Base-by-base conservation (phyloP, 352 stramenopile genomes). In the Phytophthora fragariaefolia region DNA sequence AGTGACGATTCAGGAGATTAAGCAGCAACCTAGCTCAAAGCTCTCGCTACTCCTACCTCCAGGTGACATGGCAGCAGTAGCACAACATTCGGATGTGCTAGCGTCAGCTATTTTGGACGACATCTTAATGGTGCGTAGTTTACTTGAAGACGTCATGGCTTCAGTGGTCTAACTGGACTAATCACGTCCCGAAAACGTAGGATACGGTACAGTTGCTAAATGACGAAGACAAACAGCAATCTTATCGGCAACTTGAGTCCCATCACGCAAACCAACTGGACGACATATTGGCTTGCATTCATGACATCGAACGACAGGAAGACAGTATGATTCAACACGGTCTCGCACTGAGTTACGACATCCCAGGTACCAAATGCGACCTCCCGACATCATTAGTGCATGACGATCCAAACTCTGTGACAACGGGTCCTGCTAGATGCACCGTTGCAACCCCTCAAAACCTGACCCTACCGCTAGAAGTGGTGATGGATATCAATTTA, bases 181-280 rank as follows among this genome's bases (percentile, higher is more conserved):
- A 22, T 42, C 9, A 50, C 22, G 2, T 70, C 12, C 6, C 30
- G 30, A 36, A n/a, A 12, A 12, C 20, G 4, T 20, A 92, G 83
- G 81, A 92, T 42, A 92, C 76, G 8, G 74, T 80, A 0, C 67
- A 90, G 42, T 28, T 88, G 28, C 63, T 91, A 20, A 90, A 90
- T 40, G 64, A 80, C 0, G 73, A 91, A 47, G 80, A 91, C 8
- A 69, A 66, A 45, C 61, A 61, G 4, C 36, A 76, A n/a, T 74
- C 73, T 0, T 50, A 69, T 7, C 55, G 54, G 18, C 61, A 74
- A 20, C 18, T 79, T 23, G 58, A 78, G 22, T 6, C 56, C 24
- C 53, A 66, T 12, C 73, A 86, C 18, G 57, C 50, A 5, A 54
- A 72, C 20, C 65, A 84, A 34, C 56, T 92, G 13, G 80, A 90